Evolutionary conservation across 1,139 yeast genomes (phyloP), one percentile per base, ranked within the genome.

Genomic region (Yamadazyma friedrichii): DNA sequence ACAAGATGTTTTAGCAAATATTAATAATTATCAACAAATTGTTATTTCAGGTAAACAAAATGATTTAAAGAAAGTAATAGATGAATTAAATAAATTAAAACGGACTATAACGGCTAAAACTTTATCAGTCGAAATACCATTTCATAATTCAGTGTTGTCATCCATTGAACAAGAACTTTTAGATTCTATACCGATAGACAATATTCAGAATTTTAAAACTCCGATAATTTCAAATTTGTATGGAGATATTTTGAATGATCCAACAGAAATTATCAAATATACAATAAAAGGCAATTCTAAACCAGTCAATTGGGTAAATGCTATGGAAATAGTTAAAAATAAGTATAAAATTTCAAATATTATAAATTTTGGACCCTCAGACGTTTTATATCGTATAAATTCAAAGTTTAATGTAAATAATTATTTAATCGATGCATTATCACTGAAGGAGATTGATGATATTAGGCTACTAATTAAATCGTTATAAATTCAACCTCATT

Each of bases 71-170:
- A 38, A 40, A n/a, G 46, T 53, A 10, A 44, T 65, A 1, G 47
- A 43, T 2, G 39, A 46, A 11, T 35, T 65, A 13, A 56, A 60
- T 26, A 38, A 47, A 9, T 41, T 36, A n/a, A 42, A 44, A 16
- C 39, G 50, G 9, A 53, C 62, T 9, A 46, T 64, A 15, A 62
- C 61, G 45, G 46, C 58, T 1, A 57, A 62, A 8, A 51, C 51
- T 22, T 55, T 80, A 36, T 73, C 77, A 0, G 84, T 78, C 2
- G 58, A 67, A 2, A 74, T 80, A 1, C 83, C 85, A 6, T 80
- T 80, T 55, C 85, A 80, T 53, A 72, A 69, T 37, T 48, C 56
- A 1, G 47, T 65, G 15, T 61, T 80, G 53, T 43, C 46, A 17
- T 58, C 62, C 0, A 74, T 80, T 2, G 73, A 68, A 41, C 49